Base-by-base conservation (phyloP, 169 alveolate species). In the Plasmodium adleri region DNA sequence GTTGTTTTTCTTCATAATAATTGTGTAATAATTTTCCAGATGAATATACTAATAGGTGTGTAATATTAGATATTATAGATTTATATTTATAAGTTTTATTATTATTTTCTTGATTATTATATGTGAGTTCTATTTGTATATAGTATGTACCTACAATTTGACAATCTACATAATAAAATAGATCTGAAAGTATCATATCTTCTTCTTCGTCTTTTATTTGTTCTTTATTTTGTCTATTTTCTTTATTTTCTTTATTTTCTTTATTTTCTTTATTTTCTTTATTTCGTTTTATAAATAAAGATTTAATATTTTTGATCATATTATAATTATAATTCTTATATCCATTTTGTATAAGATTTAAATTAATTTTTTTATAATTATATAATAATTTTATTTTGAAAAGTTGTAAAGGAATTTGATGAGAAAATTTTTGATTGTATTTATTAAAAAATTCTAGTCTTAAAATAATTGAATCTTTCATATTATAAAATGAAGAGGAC, bases 71-170 rank as follows among this genome's bases (percentile, higher is more conserved):
- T 28, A 67, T 9, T 54, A 80, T 45, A 13, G 72, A 58, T 9
- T 67, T 67, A 24, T 68, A 72, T 43, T 12, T 67, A 56, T 4
- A 32, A 0, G 0, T 56, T n/a, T 15, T 56, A 12, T 56, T 15
- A 56, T 56, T 56, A 32, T 5, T 32, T 32, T 32, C 45, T 32
- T 3, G 8, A 43, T 76, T 76, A 70, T 32, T 10, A 20, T 80
- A 80, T n/a, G n/a, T 68, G 22, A 68, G 73, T 80, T 80, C 90
- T 4, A 80, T 26, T 56, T 80, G 90, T 80, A 80, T 67, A 60
- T 67, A 80, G 6, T 80, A 80, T 39, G 67, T 80, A 56, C 83
- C 83, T 47, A 66, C 32, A n/a, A 43, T 17, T 13, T 28, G 22
- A 3, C 72, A 60, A 39, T 72, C 15, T 2, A 80, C n/a, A 22